These are phyloP conservation scores for Verbena officinalis DNA, from an alignment of 257 asterid genomes.

Conservation along the genomic window DNA sequence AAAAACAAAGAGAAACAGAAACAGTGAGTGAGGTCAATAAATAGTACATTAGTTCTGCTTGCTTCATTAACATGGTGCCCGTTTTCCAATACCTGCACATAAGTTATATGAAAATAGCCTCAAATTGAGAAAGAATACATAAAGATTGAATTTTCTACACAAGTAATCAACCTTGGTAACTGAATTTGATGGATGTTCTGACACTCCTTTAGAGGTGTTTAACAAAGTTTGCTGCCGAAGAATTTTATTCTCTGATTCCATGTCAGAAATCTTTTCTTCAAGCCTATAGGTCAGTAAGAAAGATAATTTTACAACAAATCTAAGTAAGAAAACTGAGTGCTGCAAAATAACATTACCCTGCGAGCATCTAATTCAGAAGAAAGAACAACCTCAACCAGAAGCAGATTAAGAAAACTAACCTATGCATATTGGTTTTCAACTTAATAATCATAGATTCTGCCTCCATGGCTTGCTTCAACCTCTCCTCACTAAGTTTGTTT, in stretches of 20 bases:
- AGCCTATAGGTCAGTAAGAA: slow-evolving; percentile 50
- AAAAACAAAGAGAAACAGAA: slow-evolving; percentile 3
- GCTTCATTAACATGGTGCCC: slow-evolving; percentile 74
- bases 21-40: slow-evolving; percentile 26
- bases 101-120: slow-evolving; percentile 26
- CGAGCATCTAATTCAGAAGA: slow-evolving; percentile 19
- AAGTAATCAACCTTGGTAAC: slow-evolving; percentile 50
- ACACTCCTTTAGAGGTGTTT: slow-evolving; percentile 59
- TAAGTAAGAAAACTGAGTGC: slow-evolving; percentile 4
- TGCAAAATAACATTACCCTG: slow-evolving; percentile 5
- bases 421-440: slow-evolving; percentile 83
- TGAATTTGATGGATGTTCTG: slow-evolving; percentile 47
- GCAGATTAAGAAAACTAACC: slow-evolving; percentile 40
- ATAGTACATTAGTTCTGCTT: slow-evolving; percentile 51
- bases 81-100: slow-evolving; percentile 71
- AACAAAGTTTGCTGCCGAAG: slow-evolving; percentile 78
- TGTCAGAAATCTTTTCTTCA: slow-evolving; percentile 82
- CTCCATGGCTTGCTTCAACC: slow-evolving; percentile 89
- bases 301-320: slow-evolving; percentile 8
- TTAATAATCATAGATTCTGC: slow-evolving; percentile 90
- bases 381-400: neutral
- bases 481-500: slow-evolving; percentile 84
- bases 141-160: slow-evolving; percentile 24
- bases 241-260: slow-evolving; percentile 90
- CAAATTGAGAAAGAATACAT: slow-evolving; percentile 24